phyloP scores from a whole-genome alignment of 1,284 basidiomycete genomes.

The Rhodotorula sp. region DNA sequence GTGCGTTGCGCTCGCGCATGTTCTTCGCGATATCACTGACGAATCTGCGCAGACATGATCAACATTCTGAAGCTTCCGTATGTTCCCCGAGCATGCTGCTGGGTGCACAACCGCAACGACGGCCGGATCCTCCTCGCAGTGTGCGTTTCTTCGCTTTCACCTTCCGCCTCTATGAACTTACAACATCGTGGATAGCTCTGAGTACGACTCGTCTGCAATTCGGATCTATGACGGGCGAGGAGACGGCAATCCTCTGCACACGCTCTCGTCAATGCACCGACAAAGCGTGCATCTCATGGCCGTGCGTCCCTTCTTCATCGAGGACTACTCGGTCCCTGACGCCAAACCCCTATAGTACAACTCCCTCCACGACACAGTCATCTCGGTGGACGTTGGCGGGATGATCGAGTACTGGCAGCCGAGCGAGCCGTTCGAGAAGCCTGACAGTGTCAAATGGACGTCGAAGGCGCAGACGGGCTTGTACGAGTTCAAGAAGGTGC shows the following conservation, averaged over 20 bases:
- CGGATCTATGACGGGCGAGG: conserved; percentile 91
- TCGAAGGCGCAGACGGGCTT: conserved; percentile 89
- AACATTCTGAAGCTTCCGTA: conserved; percentile 91
- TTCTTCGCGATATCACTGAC: not conserved
- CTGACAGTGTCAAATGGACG: conserved; percentile 79
- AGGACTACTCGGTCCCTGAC: conserved; percentile 58
- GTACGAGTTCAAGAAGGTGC: conserved; percentile 96
- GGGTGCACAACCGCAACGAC: conserved; percentile 86
- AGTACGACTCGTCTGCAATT: conserved; percentile 69
- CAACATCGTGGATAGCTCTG: conserved; percentile 59
- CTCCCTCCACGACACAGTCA: conserved; percentile 80
- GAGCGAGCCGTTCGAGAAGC: conserved; percentile 74
- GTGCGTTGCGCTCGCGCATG: conserved; percentile 53
- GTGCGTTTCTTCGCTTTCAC: conserved; percentile 53
- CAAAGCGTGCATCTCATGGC: conserved; percentile 80
- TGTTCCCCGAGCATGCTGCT: conserved; percentile 80
- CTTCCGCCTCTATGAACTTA: not conserved
- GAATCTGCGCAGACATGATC: conserved; percentile 76
- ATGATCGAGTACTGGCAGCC: conserved; percentile 98
- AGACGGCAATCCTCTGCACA: conserved; percentile 69
- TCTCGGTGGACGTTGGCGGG: conserved; percentile 91
- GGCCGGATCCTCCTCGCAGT: conserved; percentile 85
- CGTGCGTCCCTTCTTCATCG: conserved; percentile 58
- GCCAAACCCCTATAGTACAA: conserved; percentile 65
- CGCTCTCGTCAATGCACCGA: conserved; percentile 72